Conservation (phyloP, 2,329 filamentous ascomycete species). For the Microsporum ferrugineum region DNA sequence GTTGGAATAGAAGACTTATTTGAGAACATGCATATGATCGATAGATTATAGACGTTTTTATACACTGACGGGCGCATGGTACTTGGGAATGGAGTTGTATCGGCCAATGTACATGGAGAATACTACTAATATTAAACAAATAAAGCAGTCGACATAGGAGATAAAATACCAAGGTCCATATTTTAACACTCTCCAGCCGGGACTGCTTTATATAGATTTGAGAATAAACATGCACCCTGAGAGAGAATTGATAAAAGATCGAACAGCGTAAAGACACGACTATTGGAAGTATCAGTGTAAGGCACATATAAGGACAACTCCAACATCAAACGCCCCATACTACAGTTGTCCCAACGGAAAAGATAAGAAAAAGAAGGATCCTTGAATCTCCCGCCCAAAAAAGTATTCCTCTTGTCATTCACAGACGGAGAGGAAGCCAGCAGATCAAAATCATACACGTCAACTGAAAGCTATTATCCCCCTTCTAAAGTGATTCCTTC, state of each 20-base stretch:
- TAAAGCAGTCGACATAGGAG: too few species aligned
- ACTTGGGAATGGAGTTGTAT: neutral
- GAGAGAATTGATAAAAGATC: neutral
- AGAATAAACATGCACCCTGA: neutral
- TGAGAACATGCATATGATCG: too few species aligned
- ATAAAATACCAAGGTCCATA: too few species aligned
- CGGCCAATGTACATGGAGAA: too few species aligned
- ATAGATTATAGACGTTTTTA: too few species aligned
- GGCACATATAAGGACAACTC: neutral
- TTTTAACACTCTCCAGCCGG: neutral
- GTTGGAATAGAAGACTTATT: neutral
- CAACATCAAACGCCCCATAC: neutral
- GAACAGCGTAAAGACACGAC: neutral
- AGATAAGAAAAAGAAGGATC: neutral
- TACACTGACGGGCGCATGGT: too few species aligned
- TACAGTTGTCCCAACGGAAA: neutral
- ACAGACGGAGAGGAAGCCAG: neutral
- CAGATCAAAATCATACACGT: slow-evolving; percentile 1
- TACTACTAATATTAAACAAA: too few species aligned
- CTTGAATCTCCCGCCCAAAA: neutral
- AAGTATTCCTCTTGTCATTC: neutral
- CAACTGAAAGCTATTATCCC: neutral
- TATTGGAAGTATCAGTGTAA: neutral
- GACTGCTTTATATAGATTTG: neutral
- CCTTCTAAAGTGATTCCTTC: neutral